These are phyloP conservation scores for Ceratobasidium sp. DNA, from an alignment of 1,284 basidiomycete species.

Conservation along the genomic window DNA sequence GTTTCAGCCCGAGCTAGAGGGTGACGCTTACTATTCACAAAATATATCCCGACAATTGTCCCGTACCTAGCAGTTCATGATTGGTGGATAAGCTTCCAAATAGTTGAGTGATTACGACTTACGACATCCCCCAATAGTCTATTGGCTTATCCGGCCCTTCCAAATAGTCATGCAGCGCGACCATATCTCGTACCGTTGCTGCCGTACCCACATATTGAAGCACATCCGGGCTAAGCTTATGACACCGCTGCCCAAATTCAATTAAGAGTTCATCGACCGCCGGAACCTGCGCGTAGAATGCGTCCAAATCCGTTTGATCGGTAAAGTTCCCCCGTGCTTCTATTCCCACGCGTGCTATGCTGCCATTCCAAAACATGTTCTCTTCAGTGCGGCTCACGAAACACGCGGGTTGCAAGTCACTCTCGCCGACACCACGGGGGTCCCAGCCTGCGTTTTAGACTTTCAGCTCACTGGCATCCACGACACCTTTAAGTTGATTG, in stretches of 20 bases:
- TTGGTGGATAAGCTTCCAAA: background rate
- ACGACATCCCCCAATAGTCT: conserved; percentile 48
- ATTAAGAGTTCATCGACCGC: conserved; percentile 15
- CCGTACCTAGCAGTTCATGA: conserved; percentile 47
- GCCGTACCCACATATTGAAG: conserved; percentile 48
- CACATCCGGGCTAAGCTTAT: conserved; percentile 35
- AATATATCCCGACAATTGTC: conserved; percentile 47
- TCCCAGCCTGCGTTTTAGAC: conserved; percentile 46
- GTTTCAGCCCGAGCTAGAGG: background rate
- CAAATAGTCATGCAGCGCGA: conserved; percentile 46
- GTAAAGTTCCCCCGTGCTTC: conserved; percentile 47
- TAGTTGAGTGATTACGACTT: background rate
- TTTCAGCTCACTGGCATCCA: background rate
- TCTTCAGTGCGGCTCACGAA: conserved; percentile 31
- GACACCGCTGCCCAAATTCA: conserved; percentile 36
- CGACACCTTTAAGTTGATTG: too few relatives aligned
- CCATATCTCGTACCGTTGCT: conserved; percentile 46
- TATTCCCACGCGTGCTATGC: conserved; percentile 34
- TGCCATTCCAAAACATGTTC: conserved; percentile 30
- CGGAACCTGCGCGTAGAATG: conserved; percentile 45
- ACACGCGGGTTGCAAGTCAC: background rate
- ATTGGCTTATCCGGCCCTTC: conserved; percentile 44
- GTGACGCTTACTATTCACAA: conserved; percentile 45
- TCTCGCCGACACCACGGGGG: conserved; percentile 49
- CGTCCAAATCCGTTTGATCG: conserved; percentile 42